Evolutionary conservation across 768 basidiomycete species (phyloP).

Genomic region (Tylopilus sp.): DNA sequence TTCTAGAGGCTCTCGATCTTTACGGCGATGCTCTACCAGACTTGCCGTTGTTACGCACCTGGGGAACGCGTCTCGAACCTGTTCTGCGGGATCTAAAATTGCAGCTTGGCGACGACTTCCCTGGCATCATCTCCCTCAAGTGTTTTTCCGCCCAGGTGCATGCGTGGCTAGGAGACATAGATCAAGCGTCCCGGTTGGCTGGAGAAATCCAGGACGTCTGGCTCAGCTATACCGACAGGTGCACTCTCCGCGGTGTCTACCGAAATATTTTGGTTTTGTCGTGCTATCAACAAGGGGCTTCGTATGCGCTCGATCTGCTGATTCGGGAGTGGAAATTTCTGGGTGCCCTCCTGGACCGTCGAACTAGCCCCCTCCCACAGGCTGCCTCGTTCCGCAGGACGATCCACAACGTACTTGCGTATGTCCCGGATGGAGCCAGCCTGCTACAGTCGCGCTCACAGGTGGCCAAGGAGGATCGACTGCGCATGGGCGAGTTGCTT

Average conservation of each 20-base stretch:
- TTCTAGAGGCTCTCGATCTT: constrained; percentile 16
- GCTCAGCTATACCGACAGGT: constrained; percentile 20
- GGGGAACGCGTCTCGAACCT: constrained; percentile 38
- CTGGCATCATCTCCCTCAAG: constrained; percentile 16
- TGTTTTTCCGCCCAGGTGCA: constrained; percentile 32
- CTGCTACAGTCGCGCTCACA: constrained; percentile 21
- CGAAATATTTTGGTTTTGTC: constrained; percentile 37
- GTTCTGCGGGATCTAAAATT: constrained; percentile 30
- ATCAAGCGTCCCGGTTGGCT: constrained; percentile 31
- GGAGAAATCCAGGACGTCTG: constrained; percentile 23
- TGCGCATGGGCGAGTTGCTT: constrained; percentile 38
- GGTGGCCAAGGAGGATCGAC: constrained; percentile 28
- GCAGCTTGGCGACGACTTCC: constrained; percentile 18
- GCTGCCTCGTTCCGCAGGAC: constrained; percentile 28
- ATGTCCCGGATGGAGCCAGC: constrained; percentile 32
- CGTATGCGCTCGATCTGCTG: constrained; percentile 38
- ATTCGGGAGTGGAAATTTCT: constrained; percentile 37
- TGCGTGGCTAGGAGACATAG: constrained; percentile 38
- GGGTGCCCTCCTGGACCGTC: constrained; percentile 19
- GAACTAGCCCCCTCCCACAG: constrained; percentile 4
- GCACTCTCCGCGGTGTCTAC: constrained; percentile 31
- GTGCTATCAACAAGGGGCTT: constrained; percentile 31
- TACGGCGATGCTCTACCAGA: constrained; percentile 12
- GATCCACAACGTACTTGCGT: constrained; percentile 26
- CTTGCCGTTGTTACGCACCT: constrained; percentile 25